Conservation (phyloP, 2,329 filamentous ascomycete species). For the Ascochyta viciae-villosae region DNA sequence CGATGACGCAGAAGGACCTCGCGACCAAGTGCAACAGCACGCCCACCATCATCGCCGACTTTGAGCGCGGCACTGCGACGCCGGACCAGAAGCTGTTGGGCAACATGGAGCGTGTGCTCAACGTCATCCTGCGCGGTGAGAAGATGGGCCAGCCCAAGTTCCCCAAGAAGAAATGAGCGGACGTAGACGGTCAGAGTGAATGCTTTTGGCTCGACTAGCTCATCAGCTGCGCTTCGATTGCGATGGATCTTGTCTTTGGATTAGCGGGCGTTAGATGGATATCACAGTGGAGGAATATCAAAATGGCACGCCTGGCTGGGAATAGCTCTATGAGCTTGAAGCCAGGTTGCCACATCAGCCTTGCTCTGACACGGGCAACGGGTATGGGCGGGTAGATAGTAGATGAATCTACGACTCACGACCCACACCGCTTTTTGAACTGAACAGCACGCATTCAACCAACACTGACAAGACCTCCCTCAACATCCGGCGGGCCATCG, state of each 20-base stretch:
- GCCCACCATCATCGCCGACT: slow-evolving; percentile 77
- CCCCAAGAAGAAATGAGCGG: slow-evolving; percentile 62
- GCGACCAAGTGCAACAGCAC: slow-evolving; percentile 92
- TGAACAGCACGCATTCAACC: neutral
- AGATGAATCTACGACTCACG: slow-evolving; percentile 19
- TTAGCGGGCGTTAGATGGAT: slow-evolving; percentile 42
- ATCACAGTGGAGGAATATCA: slow-evolving; percentile 25
- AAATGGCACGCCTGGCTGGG: slow-evolving; percentile 11
- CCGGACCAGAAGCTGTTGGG: slow-evolving; percentile 85
- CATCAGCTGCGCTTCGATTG: neutral
- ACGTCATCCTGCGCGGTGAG: slow-evolving; percentile 83
- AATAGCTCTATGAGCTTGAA: neutral
- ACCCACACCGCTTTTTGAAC: neutral
- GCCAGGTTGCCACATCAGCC: slow-evolving; percentile 20
- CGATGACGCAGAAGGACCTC: slow-evolving; percentile 87
- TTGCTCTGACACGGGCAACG: slow-evolving; percentile 7
- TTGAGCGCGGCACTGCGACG: slow-evolving; percentile 79
- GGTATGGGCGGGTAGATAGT: slow-evolving; percentile 5
- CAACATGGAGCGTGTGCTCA: slow-evolving; percentile 82
- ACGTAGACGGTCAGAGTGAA: neutral
- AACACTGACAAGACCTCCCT: neutral
- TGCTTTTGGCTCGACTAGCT: slow-evolving; percentile 1
- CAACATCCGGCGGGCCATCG: slow-evolving; percentile 24
- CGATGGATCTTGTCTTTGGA: slow-evolving; percentile 24
- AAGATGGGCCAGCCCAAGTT: slow-evolving; percentile 88